Percentiles rank a stretch among this genome's conserved stretches.
Evolutionary conservation across 2,329 filamentous ascomycete species (phyloP).

Genomic region (Decorospora gaudefroyi): DNA sequence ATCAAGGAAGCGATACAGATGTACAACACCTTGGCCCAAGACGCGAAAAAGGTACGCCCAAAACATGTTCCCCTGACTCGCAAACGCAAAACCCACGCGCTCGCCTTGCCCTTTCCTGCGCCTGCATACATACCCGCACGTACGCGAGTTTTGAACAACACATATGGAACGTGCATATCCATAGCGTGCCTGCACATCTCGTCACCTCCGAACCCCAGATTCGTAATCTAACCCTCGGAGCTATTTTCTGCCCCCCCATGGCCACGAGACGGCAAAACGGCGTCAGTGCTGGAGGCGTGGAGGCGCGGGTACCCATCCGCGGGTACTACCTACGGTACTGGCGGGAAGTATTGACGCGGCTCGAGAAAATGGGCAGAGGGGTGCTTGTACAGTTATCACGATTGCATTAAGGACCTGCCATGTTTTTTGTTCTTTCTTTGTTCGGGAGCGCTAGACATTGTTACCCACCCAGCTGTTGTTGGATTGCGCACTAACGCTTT

Average conservation of each 20-base stretch:
- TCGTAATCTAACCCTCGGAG: conserved; percentile 10
- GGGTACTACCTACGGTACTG: too few relatives aligned
- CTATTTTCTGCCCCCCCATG: conserved; percentile 6
- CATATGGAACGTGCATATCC: conserved; percentile 15
- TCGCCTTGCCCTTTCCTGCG: conserved; percentile 3
- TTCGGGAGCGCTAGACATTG: conserved; percentile 7
- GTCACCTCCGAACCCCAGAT: conserved; percentile 24
- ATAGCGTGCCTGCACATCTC: too few relatives aligned
- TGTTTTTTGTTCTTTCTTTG: too few relatives aligned
- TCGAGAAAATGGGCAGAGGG: conserved; percentile 13
- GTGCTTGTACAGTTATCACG: too few relatives aligned
- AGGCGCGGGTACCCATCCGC: too few relatives aligned
- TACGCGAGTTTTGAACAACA: conserved; percentile 5
- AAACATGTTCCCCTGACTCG: conserved; percentile 9
- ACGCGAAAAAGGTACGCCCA: conserved; percentile 44
- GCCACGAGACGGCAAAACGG: conserved; percentile 3
- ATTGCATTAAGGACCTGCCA: too few relatives aligned
- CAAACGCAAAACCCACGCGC: background rate
- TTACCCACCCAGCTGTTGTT: background rate
- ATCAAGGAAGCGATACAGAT: conserved; percentile 39
- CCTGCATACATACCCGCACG: conserved; percentile 22
- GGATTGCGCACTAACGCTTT: conserved; percentile 13
- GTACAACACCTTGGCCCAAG: conserved; percentile 41
- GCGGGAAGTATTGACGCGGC: conserved; percentile 7
- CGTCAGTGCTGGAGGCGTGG: too few relatives aligned